Base-by-base conservation (phyloP, 768 basidiomycete species). In the Lanmaoa pseudosensibilis region DNA sequence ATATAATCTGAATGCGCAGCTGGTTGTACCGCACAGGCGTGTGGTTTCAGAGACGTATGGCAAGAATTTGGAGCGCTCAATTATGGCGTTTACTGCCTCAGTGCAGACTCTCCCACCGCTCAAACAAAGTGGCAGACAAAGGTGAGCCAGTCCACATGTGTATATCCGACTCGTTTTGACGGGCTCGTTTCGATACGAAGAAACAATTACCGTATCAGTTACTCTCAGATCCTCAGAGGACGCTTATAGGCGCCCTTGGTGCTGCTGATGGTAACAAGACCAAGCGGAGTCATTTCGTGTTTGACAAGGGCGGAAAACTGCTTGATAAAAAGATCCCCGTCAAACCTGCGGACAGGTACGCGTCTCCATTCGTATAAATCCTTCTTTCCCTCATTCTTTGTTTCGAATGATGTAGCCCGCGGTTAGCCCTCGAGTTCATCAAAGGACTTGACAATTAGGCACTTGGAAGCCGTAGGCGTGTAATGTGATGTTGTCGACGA, bases 21-120 rank as follows among this genome's bases (percentile, higher is more conserved):
- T 51, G 94, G 95, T 33, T 97, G 95, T 75, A 98, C 94, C 4
- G 87, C 75, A 36, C 94, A 98, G 70, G 94, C 95, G 0, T 98
- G 95, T 69, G 90, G 87, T 5, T 98, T 90, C 80, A 81, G 93
- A 19, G 94, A 98, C 69, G 78, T 77, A 50, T 91, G 88, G 69
- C 81, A 85, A 5, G 87, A 90, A 60, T 95, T 95, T 70, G 77
- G 81, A 3, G 74, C 82, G 6, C 68, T 81, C 55, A 60, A 62
- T 30, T 97, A 85, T 71, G 79, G 79, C 51, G 87, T 96, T 40
- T 92, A 92, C 69, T 93, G 94, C 60, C 73, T 98, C 54, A 93
- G 90, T 69, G 84, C 85, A 6, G 94, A 95, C 71, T 77, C 82
- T 9, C 82, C 90, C 1, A 65, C 79, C 9, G 88, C 89, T 2